phyloP scores from a whole-genome alignment of 345 rosid species.

The Acer campestre region DNA sequence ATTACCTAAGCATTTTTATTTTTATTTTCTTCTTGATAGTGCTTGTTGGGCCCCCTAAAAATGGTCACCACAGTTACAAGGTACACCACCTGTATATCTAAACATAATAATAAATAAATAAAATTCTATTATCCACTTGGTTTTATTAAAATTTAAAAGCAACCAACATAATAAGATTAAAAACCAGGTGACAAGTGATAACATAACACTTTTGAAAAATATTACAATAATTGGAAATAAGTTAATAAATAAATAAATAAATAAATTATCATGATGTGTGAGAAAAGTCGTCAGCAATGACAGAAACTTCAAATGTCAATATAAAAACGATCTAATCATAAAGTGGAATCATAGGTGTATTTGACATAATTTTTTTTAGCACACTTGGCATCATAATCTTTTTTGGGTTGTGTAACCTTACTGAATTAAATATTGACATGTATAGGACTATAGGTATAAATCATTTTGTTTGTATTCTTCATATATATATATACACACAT shows the following conservation, averaged over 20 bases:
- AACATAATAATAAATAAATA: not conserved
- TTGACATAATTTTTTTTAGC: not conserved
- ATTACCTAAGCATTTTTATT: too few species aligned
- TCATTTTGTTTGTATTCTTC: too few species aligned
- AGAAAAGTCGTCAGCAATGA: constrained; percentile 26
- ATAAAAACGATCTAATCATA: not conserved
- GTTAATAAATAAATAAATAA: too few species aligned
- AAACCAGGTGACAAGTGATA: not conserved
- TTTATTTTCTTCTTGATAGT: too few species aligned
- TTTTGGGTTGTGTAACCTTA: too few species aligned
- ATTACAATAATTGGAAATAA: too few species aligned
- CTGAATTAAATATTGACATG: too few species aligned
- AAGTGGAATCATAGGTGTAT: constrained; percentile 20
- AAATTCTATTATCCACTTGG: not conserved
- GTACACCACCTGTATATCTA: not conserved
- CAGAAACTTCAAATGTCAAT: constrained; percentile 15
- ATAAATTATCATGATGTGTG: not conserved
- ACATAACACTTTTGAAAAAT: not conserved
- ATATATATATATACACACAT: too few species aligned
- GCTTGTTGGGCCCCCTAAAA: not conserved
- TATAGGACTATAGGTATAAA: too few species aligned
- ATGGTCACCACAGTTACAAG: not conserved
- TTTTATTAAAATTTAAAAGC: not conserved
- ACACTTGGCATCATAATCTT: not conserved
- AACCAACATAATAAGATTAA: not conserved